Base-by-base conservation (phyloP, 208 protist species). In the Crithidia expoeki region DNA sequence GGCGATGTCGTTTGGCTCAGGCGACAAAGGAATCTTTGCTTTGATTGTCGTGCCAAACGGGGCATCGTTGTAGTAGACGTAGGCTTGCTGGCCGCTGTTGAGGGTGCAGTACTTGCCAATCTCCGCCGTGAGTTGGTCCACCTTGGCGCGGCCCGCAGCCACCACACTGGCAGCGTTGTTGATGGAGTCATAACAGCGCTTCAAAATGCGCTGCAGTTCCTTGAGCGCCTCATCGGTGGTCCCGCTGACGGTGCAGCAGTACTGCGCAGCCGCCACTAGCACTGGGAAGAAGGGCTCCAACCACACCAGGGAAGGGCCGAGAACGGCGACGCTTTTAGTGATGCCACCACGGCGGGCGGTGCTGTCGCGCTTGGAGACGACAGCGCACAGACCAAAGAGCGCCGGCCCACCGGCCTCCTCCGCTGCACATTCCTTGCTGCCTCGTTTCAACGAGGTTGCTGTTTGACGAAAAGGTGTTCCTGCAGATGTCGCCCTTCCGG, bases 271-370 rank as follows among this genome's bases (percentile, higher is more conserved):
- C 44, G 88, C 81, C 3, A 90, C 83, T 21, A 92, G 71, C 11
- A 89, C 52, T 2, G 84, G 79, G 59, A 90, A 92, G 69, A 94
- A 92, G 21, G 79, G 77, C 68, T 94, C 84, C 23, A 94, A 78
- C 81, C 81, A 91, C 28, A 74, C 73, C 33, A 93, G 56, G 11
- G 83, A 93, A 0, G 83, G 84, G 1, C 89, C 89, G 6, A 94
- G 56, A 2, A 89, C 62, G 0, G 89, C 86, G 21, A 94, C 85
- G 56, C 80, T 88, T 70, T 94, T 94, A n/a, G 83, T 94, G 42
- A 91, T 84, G 47, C 89, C 86, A 32, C 89, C 89, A 38, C 89
- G 86, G 0, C 85, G 76, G 11, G 74, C 84, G 27, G 75, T 63
- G 64, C 56, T 80, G 68, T 94, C 86, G 23, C 64, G 73, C 75